These are phyloP conservation scores for Trametes versicolor DNA, from an alignment of 1,284 basidiomycete species.

Conservation along the genomic window DNA sequence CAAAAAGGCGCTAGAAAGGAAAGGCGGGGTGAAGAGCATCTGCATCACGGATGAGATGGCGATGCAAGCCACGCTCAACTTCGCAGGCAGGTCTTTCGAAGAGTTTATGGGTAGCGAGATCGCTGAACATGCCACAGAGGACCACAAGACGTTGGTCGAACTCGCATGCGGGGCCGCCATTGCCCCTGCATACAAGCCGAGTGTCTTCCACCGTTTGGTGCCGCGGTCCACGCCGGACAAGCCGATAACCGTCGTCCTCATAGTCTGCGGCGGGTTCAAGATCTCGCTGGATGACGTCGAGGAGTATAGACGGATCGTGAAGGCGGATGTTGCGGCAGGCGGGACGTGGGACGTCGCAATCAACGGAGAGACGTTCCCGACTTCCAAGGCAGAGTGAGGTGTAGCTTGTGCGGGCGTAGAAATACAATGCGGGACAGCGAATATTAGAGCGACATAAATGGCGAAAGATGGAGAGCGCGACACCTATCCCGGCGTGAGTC, in stretches of 20 bases:
- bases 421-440: constrained; percentile 27
- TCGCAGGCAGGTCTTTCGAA: constrained; percentile 58
- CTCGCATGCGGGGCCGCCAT: constrained; percentile 77
- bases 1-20: constrained; percentile 66
- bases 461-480: background rate
- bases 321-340: constrained; percentile 43
- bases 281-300: constrained; percentile 61
- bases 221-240: constrained; percentile 44
- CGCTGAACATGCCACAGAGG: constrained; percentile 54
- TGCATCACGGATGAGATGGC: constrained; percentile 73
- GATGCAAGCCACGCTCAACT: constrained; percentile 64
- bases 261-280: constrained; percentile 81
- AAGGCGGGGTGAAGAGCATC: constrained; percentile 64
- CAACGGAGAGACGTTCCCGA: constrained; percentile 47
- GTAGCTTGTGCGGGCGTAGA: constrained; percentile 25
- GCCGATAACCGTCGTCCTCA: constrained; percentile 61
- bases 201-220: constrained; percentile 61
- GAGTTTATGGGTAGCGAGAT: too few relatives aligned
- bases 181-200: constrained; percentile 65
- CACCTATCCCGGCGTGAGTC: background rate
- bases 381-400: constrained; percentile 34
- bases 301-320: constrained; percentile 55
- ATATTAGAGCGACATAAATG: constrained; percentile 22
- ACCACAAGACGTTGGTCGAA: constrained; percentile 79
- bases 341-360: constrained; percentile 51